Conservation (phyloP, 2,329 filamentous ascomycete species). For the Bipolaris gigantea region DNA sequence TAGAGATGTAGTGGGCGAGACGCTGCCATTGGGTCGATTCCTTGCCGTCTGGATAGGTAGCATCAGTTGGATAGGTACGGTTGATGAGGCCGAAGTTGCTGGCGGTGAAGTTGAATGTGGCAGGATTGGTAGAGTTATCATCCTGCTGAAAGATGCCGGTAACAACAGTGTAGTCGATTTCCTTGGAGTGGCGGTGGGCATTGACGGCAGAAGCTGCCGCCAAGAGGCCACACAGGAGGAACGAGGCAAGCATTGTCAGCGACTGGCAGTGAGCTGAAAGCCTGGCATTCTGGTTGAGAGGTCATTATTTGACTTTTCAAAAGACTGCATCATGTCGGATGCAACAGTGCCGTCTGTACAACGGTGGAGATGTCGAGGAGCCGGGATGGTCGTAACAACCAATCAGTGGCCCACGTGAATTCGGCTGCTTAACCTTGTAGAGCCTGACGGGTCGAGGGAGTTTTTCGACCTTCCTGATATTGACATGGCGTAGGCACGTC, state of each 20-base stretch:
- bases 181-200: slow-evolving; percentile 22
- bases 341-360: slow-evolving; percentile 1
- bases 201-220: slow-evolving; percentile 19
- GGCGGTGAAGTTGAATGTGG: slow-evolving; percentile 52
- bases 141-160: slow-evolving; percentile 68
- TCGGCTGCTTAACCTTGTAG: slow-evolving; percentile 13
- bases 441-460: not conserved
- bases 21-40: slow-evolving; percentile 64
- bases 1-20: slow-evolving; percentile 61
- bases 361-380: slow-evolving; percentile 1
- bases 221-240: slow-evolving; percentile 21
- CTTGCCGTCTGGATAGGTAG: slow-evolving; percentile 36
- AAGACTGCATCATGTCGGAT: slow-evolving; percentile 5
- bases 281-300: not conserved
- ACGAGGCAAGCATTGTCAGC: slow-evolving; percentile 21
- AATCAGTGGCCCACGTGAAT: slow-evolving; percentile 34
- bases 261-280: not conserved
- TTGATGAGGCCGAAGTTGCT: slow-evolving; percentile 68
- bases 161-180: slow-evolving; percentile 63
- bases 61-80: slow-evolving; percentile 62
- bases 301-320: slow-evolving; percentile 7
- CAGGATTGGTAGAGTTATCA: slow-evolving; percentile 57
- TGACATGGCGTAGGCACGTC: not conserved
- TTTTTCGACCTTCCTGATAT: slow-evolving; percentile 14
- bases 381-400: slow-evolving; percentile 13